These are phyloP conservation scores for Backusella luteola DNA, from an alignment of 192 early-diverging fungal species.

Conservation along the genomic window DNA sequence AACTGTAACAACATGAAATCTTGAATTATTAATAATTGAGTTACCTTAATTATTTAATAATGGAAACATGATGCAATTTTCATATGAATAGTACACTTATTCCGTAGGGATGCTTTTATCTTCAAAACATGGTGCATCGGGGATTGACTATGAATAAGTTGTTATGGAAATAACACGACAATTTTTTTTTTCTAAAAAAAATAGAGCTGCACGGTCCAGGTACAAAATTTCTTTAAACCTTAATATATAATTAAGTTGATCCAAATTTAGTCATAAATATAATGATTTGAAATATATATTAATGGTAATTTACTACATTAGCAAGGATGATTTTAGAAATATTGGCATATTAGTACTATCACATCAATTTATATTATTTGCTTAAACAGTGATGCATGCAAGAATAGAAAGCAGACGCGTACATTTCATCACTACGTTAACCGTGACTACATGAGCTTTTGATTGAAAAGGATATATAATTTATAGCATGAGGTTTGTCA, in stretches of 20 bases:
- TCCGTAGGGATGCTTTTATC: not conserved
- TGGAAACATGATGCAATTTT: too few relatives aligned
- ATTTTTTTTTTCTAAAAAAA: too few relatives aligned
- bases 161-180: not conserved
- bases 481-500: not conserved
- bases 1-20: too few relatives aligned
- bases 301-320: not conserved
- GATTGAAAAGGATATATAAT: not conserved
- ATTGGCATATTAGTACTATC: not conserved
- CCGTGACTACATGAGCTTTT: not conserved
- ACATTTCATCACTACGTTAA: not conserved
- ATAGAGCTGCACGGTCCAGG: not conserved
- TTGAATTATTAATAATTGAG: not conserved
- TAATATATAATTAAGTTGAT: not conserved
- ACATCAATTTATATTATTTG: not conserved
- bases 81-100: too few relatives aligned
- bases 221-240: not conserved
- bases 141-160: not conserved
- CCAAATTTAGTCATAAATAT: too few relatives aligned
- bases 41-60: too few relatives aligned
- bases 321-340: not conserved
- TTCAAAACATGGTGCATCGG: not conserved
- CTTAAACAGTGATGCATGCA: not conserved
- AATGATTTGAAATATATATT: not conserved
- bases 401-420: not conserved